Conservation (phyloP, 1,139 yeast species). For the Hyphopichia khmerensis region DNA sequence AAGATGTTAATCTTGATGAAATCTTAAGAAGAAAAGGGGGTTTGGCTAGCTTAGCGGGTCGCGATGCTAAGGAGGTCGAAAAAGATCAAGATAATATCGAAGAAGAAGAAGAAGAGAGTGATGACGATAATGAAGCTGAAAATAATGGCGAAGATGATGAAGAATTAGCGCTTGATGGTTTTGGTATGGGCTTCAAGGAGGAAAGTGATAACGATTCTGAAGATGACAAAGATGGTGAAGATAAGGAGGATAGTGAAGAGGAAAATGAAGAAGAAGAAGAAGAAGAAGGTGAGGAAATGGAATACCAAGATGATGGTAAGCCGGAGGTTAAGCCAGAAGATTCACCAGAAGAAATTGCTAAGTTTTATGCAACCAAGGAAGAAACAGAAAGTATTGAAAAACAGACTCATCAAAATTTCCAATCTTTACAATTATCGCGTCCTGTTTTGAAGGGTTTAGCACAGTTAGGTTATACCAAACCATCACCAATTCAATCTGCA, state of each 20-base stretch:
- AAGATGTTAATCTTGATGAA: slow-evolving; percentile 82
- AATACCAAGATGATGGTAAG: slow-evolving; percentile 17
- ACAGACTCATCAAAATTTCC: slow-evolving; percentile 62
- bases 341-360: slow-evolving; percentile 69
- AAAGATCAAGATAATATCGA: slow-evolving; percentile 33
- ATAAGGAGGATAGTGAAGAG: slow-evolving; percentile 18
- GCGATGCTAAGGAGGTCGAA: slow-evolving; percentile 31
- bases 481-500: slow-evolving; percentile 93
- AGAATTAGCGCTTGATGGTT: slow-evolving; percentile 67
- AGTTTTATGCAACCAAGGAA: slow-evolving; percentile 62
- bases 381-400: slow-evolving; percentile 40
- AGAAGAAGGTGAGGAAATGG: slow-evolving; percentile 22
- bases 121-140: slow-evolving; percentile 14
- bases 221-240: slow-evolving; percentile 18
- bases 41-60: slow-evolving; percentile 51
- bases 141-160: slow-evolving; percentile 37
- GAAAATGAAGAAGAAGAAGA: slow-evolving; percentile 25
- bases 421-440: slow-evolving; percentile 77
- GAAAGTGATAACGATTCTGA: slow-evolving; percentile 22
- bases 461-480: slow-evolving; percentile 75
- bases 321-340: slow-evolving; percentile 49
- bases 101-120: slow-evolving; percentile 27
- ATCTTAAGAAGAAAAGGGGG: slow-evolving; percentile 84
- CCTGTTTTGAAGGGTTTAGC: slow-evolving; percentile 84
- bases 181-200: slow-evolving; percentile 62